Evolutionary conservation across 2,329 filamentous ascomycete genomes (phyloP).

Genomic region (Colletotrichum agaves): DNA sequence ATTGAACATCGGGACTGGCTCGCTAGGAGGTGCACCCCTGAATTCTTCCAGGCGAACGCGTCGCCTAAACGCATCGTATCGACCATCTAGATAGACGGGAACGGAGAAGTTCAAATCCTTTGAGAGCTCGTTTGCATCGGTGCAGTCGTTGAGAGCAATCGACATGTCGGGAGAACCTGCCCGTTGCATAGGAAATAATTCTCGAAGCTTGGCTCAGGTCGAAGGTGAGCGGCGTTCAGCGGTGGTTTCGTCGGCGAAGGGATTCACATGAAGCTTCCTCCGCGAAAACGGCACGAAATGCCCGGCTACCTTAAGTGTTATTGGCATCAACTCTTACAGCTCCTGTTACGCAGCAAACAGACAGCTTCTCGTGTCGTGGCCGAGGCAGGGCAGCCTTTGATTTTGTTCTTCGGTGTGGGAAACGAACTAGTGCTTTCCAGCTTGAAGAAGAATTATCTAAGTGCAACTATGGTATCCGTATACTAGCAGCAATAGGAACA

Average conservation of each 20-base stretch:
- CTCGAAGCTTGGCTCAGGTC: conserved; percentile 29
- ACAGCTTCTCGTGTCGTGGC: too few relatives aligned
- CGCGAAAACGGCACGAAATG: conserved; percentile 13
- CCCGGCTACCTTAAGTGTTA: too few relatives aligned
- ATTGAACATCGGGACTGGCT: not conserved
- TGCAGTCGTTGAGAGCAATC: not conserved
- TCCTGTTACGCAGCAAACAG: conserved; percentile 38
- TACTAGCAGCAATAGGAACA: too few relatives aligned
- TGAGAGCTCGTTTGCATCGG: not conserved
- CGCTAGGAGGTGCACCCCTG: conserved; percentile 5
- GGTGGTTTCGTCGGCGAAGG: not conserved
- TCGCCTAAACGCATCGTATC: conserved; percentile 5
- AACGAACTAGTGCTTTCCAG: too few relatives aligned
- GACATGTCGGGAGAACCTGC: not conserved
- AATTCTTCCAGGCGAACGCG: conserved; percentile 1
- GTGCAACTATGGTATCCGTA: too few relatives aligned
- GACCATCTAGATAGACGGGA: not conserved
- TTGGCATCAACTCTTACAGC: conserved; percentile 47
- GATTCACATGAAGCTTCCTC: not conserved
- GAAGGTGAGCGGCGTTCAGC: too few relatives aligned
- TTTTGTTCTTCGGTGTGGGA: too few relatives aligned
- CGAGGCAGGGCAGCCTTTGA: too few relatives aligned
- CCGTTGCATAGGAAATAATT: conserved; percentile 10
- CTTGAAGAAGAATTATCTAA: too few relatives aligned
- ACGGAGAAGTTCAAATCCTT: not conserved